Evolutionary conservation across 345 rosid species (phyloP).

Genomic region (Nasturtium officinale): DNA sequence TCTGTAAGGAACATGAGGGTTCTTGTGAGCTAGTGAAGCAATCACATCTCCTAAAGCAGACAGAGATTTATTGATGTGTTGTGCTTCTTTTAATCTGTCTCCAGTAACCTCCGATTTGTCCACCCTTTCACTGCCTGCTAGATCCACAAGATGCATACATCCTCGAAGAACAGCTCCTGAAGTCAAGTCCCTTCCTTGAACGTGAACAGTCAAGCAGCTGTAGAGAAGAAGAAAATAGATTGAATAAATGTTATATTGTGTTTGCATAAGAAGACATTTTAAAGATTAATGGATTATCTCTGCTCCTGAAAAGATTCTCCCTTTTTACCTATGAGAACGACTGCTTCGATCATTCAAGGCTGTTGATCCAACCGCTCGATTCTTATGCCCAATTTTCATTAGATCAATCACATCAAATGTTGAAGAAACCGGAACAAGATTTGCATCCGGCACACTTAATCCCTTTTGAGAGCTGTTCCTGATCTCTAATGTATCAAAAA

Average conservation of each 20-base stretch:
- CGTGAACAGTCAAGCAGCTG: conserved; percentile 97
- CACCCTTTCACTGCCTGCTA: conserved; percentile 97
- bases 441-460: conserved; percentile 94
- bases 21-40: conserved; percentile 95
- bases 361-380: conserved; percentile 92
- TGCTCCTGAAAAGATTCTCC: conserved; percentile 18
- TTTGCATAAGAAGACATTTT: neutral
- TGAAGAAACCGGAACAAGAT: conserved; percentile 76
- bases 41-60: conserved; percentile 98
- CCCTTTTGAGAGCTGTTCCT: conserved; percentile 92
- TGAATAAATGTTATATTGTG: conserved; percentile 26
- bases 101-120: conserved; percentile 94
- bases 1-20: conserved; percentile 94
- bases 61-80: conserved; percentile 88
- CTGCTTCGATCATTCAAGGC: conserved; percentile 97
- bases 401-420: conserved; percentile 83
- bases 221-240: conserved; percentile 28
- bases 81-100: conserved; percentile 94
- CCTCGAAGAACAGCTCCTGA: conserved; percentile 79
- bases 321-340: conserved; percentile 87
- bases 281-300: neutral
- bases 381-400: conserved; percentile 89
- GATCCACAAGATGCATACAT: conserved; percentile 97
- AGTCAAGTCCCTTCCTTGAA: conserved; percentile 90
- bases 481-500: conserved; percentile 74